Percentiles rank a stretch among this genome's conserved stretches.
Conservation (phyloP, 2,329 filamentous ascomycete species). For the Botrytis tulipae region DNA sequence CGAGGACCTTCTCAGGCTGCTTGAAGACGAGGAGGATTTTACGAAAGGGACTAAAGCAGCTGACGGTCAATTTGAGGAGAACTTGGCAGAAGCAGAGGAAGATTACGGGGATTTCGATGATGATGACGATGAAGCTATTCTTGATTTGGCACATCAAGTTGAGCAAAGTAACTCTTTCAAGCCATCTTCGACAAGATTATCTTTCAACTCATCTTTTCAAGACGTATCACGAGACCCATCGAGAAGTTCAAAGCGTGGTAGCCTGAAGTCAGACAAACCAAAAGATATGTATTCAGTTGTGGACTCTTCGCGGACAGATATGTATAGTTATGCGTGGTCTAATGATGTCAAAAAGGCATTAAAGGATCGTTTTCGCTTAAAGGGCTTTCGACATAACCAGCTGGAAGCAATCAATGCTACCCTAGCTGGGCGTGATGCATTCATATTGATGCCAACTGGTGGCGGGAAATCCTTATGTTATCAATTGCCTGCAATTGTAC, state of each 20-base stretch:
- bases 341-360: slow-evolving; percentile 77
- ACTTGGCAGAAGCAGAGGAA: slow-evolving; percentile 29
- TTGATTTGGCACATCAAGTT: slow-evolving; percentile 44
- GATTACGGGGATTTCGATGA: slow-evolving; percentile 38
- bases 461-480: slow-evolving; percentile 97
- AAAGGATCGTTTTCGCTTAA: slow-evolving; percentile 78
- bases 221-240: slow-evolving; percentile 27
- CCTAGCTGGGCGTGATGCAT: slow-evolving; percentile 80
- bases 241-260: slow-evolving; percentile 23
- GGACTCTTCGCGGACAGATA: slow-evolving; percentile 43
- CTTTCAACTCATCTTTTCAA: slow-evolving; percentile 23
- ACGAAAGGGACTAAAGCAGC: slow-evolving; percentile 12
- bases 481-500: slow-evolving; percentile 84
- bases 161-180: slow-evolving; percentile 40
- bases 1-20: slow-evolving; percentile 30
- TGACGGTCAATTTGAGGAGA: slow-evolving; percentile 18
- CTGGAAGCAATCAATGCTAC: slow-evolving; percentile 96
- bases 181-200: slow-evolving; percentile 29
- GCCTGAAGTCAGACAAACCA: slow-evolving; percentile 5
- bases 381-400: slow-evolving; percentile 86
- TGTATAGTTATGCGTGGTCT: slow-evolving; percentile 77
- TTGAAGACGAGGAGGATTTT: slow-evolving; percentile 32
- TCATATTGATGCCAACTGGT: slow-evolving; percentile 96
- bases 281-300: slow-evolving; percentile 38
- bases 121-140: slow-evolving; percentile 39